Percentiles rank a stretch among this genome's conserved stretches.
phyloP scores from a whole-genome alignment of 768 basidiomycete species.

The Neoboletus brunneissimus region DNA sequence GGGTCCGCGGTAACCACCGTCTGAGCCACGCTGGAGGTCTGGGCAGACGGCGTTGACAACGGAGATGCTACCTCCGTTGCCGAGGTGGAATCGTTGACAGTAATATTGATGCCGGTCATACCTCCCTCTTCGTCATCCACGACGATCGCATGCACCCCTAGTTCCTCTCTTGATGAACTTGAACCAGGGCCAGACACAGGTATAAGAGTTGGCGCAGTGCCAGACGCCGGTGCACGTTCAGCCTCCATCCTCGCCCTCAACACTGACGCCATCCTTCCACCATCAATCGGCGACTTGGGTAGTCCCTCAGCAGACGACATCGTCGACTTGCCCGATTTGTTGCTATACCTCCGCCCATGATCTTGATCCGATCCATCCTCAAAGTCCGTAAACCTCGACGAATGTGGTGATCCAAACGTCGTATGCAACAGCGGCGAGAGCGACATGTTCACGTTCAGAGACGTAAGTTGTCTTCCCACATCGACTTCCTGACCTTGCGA shows the following conservation, averaged over 20 bases:
- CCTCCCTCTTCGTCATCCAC: conserved; percentile 17
- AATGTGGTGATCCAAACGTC: conserved; percentile 40
- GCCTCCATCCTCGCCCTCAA: conserved; percentile 17
- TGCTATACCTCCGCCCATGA: conserved; percentile 16
- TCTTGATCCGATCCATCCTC: conserved; percentile 30
- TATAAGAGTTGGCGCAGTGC: not conserved
- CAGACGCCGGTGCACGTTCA: conserved; percentile 1
- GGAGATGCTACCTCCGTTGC: conserved; percentile 15
- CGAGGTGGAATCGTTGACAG: not conserved
- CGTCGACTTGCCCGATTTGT: conserved; percentile 15
- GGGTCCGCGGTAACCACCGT: conserved; percentile 17
- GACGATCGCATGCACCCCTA: conserved; percentile 9
- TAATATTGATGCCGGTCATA: conserved; percentile 6
- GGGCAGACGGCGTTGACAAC: conserved; percentile 1
- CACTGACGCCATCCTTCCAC: conserved; percentile 17
- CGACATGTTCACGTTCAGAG: conserved; percentile 5
- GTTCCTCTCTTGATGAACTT: not conserved
- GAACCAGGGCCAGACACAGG: not conserved
- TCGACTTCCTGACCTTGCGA: conserved; percentile 10
- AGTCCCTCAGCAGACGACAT: conserved; percentile 15
- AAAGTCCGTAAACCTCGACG: conserved; percentile 29
- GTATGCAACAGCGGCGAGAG: conserved; percentile 41
- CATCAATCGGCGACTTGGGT: conserved; percentile 10
- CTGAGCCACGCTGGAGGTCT: conserved; percentile 13
- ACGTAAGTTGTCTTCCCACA: not conserved